Evolutionary conservation across 2,329 filamentous ascomycete genomes (phyloP).

Genomic region (Trematosphaeria pertusa): DNA sequence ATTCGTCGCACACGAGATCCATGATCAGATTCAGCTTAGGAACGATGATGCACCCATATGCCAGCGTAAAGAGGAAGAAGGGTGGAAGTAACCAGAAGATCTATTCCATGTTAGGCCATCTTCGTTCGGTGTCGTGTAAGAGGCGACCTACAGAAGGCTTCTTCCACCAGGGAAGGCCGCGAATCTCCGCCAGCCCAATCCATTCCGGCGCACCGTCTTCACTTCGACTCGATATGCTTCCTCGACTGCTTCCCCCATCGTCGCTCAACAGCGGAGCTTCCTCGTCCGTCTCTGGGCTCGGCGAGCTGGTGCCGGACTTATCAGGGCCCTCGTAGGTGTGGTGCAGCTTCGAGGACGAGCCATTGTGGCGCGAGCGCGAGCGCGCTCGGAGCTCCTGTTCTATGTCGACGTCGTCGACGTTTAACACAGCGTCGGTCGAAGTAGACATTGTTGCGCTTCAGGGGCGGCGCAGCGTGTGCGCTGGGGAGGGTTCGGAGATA

Average conservation of each 20-base stretch:
- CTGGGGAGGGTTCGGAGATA: not conserved
- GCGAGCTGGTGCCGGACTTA: conserved; percentile 25
- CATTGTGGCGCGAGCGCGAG: conserved; percentile 17
- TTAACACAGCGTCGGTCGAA: conserved; percentile 35
- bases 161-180: conserved; percentile 57
- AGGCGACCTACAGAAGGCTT: conserved; percentile 55
- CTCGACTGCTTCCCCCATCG: conserved; percentile 14
- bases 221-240: conserved; percentile 15
- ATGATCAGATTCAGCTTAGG: conserved; percentile 89
- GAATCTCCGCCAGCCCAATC: conserved; percentile 47
- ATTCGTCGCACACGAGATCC: conserved; percentile 80
- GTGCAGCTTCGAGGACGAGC: conserved; percentile 15
- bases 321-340: conserved; percentile 11
- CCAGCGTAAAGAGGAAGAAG: conserved; percentile 81
- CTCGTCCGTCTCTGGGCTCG: conserved; percentile 27
- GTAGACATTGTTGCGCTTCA: conserved; percentile 23
- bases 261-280: conserved; percentile 35
- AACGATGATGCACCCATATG: conserved; percentile 84
- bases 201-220: conserved; percentile 31
- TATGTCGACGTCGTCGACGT: conserved; percentile 38
- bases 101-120: conserved; percentile 5
- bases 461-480: not conserved
- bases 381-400: conserved; percentile 28
- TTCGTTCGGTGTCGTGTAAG: not conserved
- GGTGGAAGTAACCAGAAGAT: conserved; percentile 56